These are phyloP conservation scores for Platanthera guangdongensis DNA, from an alignment of 106 monocot species.

Conservation along the genomic window DNA sequence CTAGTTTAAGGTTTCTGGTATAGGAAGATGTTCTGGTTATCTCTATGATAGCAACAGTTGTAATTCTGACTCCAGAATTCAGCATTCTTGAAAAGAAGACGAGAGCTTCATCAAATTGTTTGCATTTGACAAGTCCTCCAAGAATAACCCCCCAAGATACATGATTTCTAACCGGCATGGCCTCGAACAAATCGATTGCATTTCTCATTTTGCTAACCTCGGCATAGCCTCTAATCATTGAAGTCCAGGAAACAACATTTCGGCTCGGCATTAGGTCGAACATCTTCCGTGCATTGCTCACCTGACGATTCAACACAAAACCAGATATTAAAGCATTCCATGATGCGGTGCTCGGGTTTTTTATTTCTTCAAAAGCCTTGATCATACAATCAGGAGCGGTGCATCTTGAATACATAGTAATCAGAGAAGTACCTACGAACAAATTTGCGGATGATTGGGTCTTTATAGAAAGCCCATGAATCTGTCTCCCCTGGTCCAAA, in stretches of 20 bases:
- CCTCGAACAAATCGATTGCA: slow-evolving; percentile 33
- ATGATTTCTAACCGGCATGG: slow-evolving; percentile 38
- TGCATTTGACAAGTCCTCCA: slow-evolving; percentile 41
- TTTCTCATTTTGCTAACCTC: slow-evolving; percentile 10
- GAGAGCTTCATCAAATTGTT: slow-evolving; percentile 33
- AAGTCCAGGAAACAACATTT: slow-evolving; percentile 67
- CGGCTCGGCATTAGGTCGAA: slow-evolving; percentile 43
- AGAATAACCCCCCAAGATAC: slow-evolving; percentile 61
- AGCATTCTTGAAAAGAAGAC: slow-evolving; percentile 34
- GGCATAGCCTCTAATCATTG: slow-evolving; percentile 39
- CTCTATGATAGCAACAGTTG: slow-evolving; percentile 12
- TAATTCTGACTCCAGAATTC: slow-evolving; percentile 13
- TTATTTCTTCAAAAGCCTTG: slow-evolving; percentile 26
- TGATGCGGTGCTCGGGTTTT: slow-evolving; percentile 15
- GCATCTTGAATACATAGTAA: slow-evolving; percentile 54
- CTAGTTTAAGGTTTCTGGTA: slow-evolving; percentile 18
- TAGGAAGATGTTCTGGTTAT: slow-evolving; percentile 33
- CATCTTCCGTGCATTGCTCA: slow-evolving; percentile 30
- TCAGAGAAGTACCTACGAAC: slow-evolving; percentile 50
- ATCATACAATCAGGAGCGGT: slow-evolving; percentile 22
- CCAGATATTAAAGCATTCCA: slow-evolving; percentile 62
- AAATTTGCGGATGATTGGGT: slow-evolving; percentile 18
- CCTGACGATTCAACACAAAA: slow-evolving; percentile 19
- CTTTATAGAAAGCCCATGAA: slow-evolving; percentile 50
- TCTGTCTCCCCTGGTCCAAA: slow-evolving; percentile 22